These are phyloP conservation scores for Leccinum ochraceum DNA, from an alignment of 768 basidiomycete genomes.

Conservation along the genomic window DNA sequence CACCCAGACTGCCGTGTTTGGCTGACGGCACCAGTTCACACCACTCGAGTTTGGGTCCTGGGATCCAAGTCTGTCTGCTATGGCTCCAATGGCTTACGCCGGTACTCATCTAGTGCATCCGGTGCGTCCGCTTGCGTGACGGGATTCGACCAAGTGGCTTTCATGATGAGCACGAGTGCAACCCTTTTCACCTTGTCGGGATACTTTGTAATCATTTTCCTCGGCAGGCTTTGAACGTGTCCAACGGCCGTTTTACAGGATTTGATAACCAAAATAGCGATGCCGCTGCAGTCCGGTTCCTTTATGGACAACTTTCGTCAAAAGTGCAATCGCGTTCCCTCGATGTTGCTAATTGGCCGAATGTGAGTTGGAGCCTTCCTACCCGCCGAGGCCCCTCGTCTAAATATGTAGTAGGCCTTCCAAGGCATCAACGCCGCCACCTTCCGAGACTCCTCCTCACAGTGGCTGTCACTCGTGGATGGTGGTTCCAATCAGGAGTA, in stretches of 20 bases:
- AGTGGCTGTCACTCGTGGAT: conserved; percentile 66
- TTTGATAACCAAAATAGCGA: conserved; percentile 16
- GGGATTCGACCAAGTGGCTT: conserved; percentile 74
- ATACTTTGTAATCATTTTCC: conserved; percentile 3
- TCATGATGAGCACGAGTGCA: conserved; percentile 75
- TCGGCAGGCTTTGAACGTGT: conserved; percentile 51
- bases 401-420: conserved; percentile 42
- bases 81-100: conserved; percentile 58
- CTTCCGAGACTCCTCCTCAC: conserved; percentile 54
- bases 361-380: conserved; percentile 27
- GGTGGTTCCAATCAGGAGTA: conserved; percentile 72
- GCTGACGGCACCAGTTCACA: conserved; percentile 43
- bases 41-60: conserved; percentile 74
- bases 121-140: conserved; percentile 64
- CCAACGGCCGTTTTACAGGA: conserved; percentile 37
- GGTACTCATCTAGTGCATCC: conserved; percentile 62
- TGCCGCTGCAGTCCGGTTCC: conserved; percentile 39
- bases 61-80: conserved; percentile 72
- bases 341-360: conserved; percentile 73
- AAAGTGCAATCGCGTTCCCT: conserved; percentile 50
- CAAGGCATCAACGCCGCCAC: conserved; percentile 46
- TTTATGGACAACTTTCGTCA: conserved; percentile 49
- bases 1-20: conserved; percentile 2
- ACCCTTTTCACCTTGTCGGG: conserved; percentile 53
- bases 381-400: neutral